These are phyloP conservation scores for Phaffia tasmanica DNA, from an alignment of 768 basidiomycete species.

Conservation along the genomic window DNA sequence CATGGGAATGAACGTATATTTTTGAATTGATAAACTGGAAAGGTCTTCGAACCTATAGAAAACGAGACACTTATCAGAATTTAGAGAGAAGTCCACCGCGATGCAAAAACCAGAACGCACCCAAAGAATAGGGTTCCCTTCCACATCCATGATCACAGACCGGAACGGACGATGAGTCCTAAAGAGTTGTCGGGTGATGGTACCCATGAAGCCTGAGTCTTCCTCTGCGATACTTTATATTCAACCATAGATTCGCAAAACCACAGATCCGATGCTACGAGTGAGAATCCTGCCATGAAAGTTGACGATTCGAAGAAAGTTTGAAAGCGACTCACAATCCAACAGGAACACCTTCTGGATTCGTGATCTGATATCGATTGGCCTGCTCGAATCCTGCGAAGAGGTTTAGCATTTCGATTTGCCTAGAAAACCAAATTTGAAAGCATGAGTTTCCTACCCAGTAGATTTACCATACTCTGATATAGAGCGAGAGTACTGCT, in stretches of 20 bases:
- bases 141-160: conserved; percentile 16
- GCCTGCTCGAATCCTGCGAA: conserved; percentile 23
- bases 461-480: too few relatives aligned
- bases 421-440: background rate
- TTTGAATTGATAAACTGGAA: conserved; percentile 21
- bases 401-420: conserved; percentile 22
- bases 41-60: conserved; percentile 14
- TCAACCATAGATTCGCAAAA: too few relatives aligned
- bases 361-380: conserved; percentile 18
- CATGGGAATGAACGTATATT: conserved; percentile 18
- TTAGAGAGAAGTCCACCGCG: too few relatives aligned
- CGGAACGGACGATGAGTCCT: conserved; percentile 19
- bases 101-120: background rate
- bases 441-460: background rate
- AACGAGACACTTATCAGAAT: background rate
- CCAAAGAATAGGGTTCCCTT: conserved; percentile 22
- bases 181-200: conserved; percentile 15
- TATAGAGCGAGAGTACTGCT: background rate
- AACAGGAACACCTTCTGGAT: conserved; percentile 11
- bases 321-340: background rate
- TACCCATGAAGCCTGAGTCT: conserved; percentile 10
- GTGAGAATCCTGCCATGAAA: too few relatives aligned
- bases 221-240: conserved; percentile 11
- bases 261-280: too few relatives aligned
- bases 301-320: too few relatives aligned